Evolutionary conservation across 2,329 filamentous ascomycete genomes (phyloP).

Genomic region (Stemphylium vesicarium): DNA sequence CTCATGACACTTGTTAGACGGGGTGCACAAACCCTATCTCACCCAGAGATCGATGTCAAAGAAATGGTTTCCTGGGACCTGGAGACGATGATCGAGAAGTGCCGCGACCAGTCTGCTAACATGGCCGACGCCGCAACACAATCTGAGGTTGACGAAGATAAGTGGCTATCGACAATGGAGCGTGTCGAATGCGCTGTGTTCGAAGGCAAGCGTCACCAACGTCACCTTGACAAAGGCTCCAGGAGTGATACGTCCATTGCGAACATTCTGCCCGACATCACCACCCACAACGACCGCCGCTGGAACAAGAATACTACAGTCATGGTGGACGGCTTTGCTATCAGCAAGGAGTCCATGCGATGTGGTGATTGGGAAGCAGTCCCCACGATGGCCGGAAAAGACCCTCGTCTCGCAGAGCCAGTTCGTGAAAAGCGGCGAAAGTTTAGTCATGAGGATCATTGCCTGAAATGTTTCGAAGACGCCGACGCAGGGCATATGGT

Average conservation of each 20-base stretch:
- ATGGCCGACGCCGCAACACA: slow-evolving; percentile 43
- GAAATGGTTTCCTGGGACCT: slow-evolving; percentile 66
- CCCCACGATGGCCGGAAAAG: slow-evolving; percentile 62
- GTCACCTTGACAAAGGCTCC: slow-evolving; percentile 39
- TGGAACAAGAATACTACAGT: slow-evolving; percentile 65
- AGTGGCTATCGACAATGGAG: slow-evolving; percentile 64
- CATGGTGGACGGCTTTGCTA: slow-evolving; percentile 61
- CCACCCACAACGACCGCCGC: slow-evolving; percentile 57
- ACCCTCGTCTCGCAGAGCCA: slow-evolving; percentile 58
- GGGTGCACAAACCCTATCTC: slow-evolving; percentile 60
- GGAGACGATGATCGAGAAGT: slow-evolving; percentile 60
- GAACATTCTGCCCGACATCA: slow-evolving; percentile 48
- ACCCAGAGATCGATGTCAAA: slow-evolving; percentile 60
- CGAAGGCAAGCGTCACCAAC: slow-evolving; percentile 60
- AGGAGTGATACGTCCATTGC: slow-evolving; percentile 34
- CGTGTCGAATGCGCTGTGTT: slow-evolving; percentile 64
- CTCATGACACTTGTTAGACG: slow-evolving; percentile 62
- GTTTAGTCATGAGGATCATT: slow-evolving; percentile 58
- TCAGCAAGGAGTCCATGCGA: slow-evolving; percentile 62
- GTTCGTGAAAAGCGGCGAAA: slow-evolving; percentile 57
- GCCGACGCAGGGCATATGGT: slow-evolving; percentile 55
- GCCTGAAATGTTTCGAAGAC: slow-evolving; percentile 57
- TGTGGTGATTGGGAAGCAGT: slow-evolving; percentile 64
- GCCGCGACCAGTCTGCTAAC: slow-evolving; percentile 59
- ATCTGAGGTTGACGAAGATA: slow-evolving; percentile 58